These are phyloP conservation scores for Kuraishia capsulata DNA, from an alignment of 805 yeast genomes.

Conservation along the genomic window DNA sequence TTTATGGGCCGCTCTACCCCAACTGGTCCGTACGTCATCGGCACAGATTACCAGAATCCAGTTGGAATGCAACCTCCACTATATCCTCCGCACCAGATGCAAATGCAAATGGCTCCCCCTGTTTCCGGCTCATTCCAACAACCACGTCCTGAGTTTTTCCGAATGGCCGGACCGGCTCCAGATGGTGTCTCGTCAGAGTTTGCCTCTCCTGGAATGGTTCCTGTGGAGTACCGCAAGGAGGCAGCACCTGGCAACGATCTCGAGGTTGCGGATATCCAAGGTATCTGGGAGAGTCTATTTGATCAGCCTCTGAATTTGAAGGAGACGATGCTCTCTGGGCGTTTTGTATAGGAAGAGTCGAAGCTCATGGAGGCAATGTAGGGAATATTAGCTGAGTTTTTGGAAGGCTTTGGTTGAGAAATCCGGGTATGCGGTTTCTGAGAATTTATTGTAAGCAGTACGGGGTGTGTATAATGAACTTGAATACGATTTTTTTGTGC, in stretches of 20 bases:
- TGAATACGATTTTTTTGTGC: too few species aligned
- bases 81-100: background rate
- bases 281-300: constrained; percentile 12
- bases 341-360: too few species aligned
- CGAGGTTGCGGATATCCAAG: constrained; percentile 7
- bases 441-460: too few species aligned
- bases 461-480: too few species aligned
- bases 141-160: background rate
- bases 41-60: too few species aligned
- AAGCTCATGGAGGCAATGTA: too few species aligned
- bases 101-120: background rate
- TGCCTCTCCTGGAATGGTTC: background rate
- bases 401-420: too few species aligned
- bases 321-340: constrained; percentile 11
- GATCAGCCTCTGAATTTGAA: constrained; percentile 11
- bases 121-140: background rate
- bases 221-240: too few species aligned
- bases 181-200: background rate
- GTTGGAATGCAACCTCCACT: background rate
- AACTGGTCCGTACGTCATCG: too few species aligned
- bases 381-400: too few species aligned
- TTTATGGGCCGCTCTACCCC: too few species aligned
- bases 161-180: background rate
- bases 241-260: background rate
- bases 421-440: too few species aligned